Percentiles rank a stretch among this genome's conserved stretches.
These are phyloP conservation scores for Coriaria nepalensis DNA, from an alignment of 306 rosid genomes.

Conservation along the genomic window DNA sequence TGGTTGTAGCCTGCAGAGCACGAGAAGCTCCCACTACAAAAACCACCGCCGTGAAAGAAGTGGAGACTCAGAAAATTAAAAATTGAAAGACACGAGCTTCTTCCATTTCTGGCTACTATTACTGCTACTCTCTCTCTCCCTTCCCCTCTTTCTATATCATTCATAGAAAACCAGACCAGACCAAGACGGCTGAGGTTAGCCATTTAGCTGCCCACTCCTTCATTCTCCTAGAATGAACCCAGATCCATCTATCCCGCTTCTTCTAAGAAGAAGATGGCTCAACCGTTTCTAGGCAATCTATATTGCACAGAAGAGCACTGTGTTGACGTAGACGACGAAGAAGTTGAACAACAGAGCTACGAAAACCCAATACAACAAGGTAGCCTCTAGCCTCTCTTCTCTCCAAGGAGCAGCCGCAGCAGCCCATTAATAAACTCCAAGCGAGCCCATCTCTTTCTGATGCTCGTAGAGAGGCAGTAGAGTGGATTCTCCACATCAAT, in stretches of 20 bases:
- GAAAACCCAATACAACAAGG: conserved; percentile 28
- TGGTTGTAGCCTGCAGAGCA: conserved; percentile 1
- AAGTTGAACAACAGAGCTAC: conserved; percentile 13
- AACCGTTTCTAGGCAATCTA: conserved; percentile 36
- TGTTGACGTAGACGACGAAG: conserved; percentile 29
- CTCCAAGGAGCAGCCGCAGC: conserved; percentile 30
- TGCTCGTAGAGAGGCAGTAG: conserved; percentile 41
- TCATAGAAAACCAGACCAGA: conserved; percentile 3
- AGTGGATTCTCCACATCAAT: conserved; percentile 61
- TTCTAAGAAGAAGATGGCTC: conserved; percentile 36
- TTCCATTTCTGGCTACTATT: not conserved
- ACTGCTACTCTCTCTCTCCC: not conserved
- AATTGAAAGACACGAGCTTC: not conserved
- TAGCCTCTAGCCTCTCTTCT: conserved; percentile 37
- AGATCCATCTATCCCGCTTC: conserved; percentile 19
- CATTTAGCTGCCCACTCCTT: conserved; percentile 6
- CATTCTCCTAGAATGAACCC: conserved; percentile 23
- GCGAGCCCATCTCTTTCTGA: conserved; percentile 16
- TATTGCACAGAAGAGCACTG: conserved; percentile 63
- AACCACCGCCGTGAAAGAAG: not conserved
- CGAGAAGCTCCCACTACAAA: conserved; percentile 8
- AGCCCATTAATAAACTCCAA: conserved; percentile 13
- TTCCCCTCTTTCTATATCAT: not conserved
- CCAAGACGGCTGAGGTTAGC: conserved; percentile 13
- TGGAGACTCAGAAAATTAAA: not conserved